Conservation (phyloP, 202 grass and related monocot genomes). For the Setaria viridis region DNA sequence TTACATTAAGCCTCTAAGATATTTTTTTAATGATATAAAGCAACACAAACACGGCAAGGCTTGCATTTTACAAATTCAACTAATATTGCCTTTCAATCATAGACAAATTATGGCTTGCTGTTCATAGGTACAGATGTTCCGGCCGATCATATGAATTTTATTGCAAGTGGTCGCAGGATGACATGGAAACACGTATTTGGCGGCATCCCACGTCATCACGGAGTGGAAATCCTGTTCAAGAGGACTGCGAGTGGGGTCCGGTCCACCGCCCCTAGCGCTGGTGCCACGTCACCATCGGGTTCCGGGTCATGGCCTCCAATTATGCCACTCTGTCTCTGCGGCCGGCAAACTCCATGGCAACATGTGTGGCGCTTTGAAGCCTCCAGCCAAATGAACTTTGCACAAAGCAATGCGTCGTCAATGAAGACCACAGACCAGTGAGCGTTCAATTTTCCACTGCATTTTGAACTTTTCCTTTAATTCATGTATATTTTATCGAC, state of each 20-base stretch:
- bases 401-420: neutral
- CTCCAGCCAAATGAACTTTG: neutral
- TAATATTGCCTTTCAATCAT: neutral
- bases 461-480: neutral
- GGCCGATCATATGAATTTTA: neutral
- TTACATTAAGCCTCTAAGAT: too few relatives aligned
- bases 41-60: neutral
- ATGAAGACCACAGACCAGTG: neutral
- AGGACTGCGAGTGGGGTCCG: neutral
- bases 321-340: neutral
- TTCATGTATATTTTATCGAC: neutral
- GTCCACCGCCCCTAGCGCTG: slow-evolving; percentile 43
- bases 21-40: too few relatives aligned
- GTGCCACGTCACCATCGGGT: slow-evolving; percentile 49
- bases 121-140: neutral
- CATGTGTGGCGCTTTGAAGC: neutral
- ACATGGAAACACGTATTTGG: slow-evolving; percentile 34
- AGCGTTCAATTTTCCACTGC: neutral
- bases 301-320: slow-evolving; percentile 49
- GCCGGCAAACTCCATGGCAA: neutral
- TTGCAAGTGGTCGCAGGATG: slow-evolving; percentile 36
- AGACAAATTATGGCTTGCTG: neutral
- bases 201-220: slow-evolving; percentile 46
- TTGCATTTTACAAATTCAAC: neutral
- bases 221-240: neutral